Percentiles rank a stretch among this genome's conserved stretches.
Conservation (phyloP, 805 yeast species). For the Pichia thaimueangensis region DNA sequence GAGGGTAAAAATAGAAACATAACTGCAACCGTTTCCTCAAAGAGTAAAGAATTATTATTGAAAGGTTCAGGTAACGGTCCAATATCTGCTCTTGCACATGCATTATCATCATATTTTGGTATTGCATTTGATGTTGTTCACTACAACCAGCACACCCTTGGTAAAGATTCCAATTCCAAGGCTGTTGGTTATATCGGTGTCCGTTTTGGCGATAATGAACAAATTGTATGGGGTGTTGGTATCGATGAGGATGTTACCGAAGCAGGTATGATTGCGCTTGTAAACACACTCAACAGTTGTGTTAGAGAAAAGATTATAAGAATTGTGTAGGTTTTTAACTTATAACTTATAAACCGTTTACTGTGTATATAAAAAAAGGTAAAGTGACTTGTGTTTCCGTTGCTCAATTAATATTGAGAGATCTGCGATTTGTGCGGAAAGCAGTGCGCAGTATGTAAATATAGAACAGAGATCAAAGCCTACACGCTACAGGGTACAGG, state of each 20-base stretch:
- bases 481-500: too few species aligned
- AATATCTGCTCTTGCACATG: conserved; percentile 66
- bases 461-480: too few species aligned
- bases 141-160: conserved; percentile 77
- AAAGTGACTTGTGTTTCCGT: too few species aligned
- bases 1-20: conserved; percentile 38
- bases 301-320: conserved; percentile 21
- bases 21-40: conserved; percentile 42
- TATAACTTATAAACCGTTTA: too few species aligned
- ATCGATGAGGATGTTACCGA: conserved; percentile 50
- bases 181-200: conserved; percentile 66
- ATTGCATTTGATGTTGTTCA: conserved; percentile 53
- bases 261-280: conserved; percentile 45
- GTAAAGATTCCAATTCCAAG: conserved; percentile 59
- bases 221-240: conserved; percentile 49
- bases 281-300: conserved; percentile 39
- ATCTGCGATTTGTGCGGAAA: too few species aligned
- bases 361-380: too few species aligned
- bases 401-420: too few species aligned
- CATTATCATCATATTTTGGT: conserved; percentile 44
- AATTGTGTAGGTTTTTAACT: too few species aligned
- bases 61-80: conserved; percentile 78
- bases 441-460: too few species aligned
- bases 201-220: conserved; percentile 3
- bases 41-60: conserved; percentile 28